Evolutionary conservation across 345 rosid genomes (phyloP), one percentile per base, ranked within the genome.

Genomic region (Boechera divaricarpa): DNA sequence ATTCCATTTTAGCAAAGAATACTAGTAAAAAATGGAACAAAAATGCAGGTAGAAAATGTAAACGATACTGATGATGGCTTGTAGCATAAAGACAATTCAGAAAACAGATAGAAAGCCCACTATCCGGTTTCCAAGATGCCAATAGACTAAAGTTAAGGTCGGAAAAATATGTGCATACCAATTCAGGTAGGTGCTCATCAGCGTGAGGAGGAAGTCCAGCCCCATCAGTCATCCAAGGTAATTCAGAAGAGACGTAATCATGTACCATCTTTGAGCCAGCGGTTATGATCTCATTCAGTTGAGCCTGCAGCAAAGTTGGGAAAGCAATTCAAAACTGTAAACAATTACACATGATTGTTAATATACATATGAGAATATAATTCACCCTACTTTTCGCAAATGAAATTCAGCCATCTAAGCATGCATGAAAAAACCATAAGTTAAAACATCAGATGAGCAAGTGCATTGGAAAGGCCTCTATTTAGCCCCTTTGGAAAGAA

Each of bases 161-260:
- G 63, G 28, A 29, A 70, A 51, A 58, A 29, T 44, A 21, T 45
- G 63, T 2, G 38, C 45, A 76, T 85, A 92, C 99, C 95, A 96
- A 49, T 81, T 83, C 83, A 58, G 86, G 89, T 77, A 91, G 89
- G 83, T 84, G 90, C 82, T 93, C 86, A 58, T 84, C 79, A 44
- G 97, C 98, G 67, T 90, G 88, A 62, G 88, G 77, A 68, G 98
- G 97, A 61, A 96, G 79, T 74, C 99, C 98, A 85, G 87, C 97
- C 71, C 98, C 99, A 88, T 96, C 98, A 67, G 81, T 79, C 98
- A 90, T 93, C 99, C 99, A 96, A 76, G 95, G 97, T 76, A 53
- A 85, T 70, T 91, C 95, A 59, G 86, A 85, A 53, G 84, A 79
- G 60, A 75, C 89, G 71, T 79, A 85, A 79, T 81, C 83, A 54